Evolutionary conservation across 1,139 yeast genomes (phyloP), one percentile per base, ranked within the genome.

Genomic region (Pichia inconspicua): DNA sequence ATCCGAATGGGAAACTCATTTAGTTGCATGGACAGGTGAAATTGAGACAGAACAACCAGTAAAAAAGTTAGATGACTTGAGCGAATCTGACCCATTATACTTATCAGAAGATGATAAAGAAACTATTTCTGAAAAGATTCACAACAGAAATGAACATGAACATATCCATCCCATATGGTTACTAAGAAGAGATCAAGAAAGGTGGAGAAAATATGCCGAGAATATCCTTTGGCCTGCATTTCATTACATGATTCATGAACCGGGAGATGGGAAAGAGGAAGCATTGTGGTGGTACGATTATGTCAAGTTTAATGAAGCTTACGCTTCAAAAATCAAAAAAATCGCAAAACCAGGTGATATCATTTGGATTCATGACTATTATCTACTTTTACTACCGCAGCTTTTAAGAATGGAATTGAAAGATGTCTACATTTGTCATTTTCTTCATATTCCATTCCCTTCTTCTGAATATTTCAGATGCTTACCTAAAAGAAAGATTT

Each of bases 1-100:
- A 42, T 76, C 89, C 0, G 77, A 80, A 25, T 92, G 97, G 94
- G 94, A 88, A 55, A 82, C 90, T 43, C 86, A 88, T 55, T 69
- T 88, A 51, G 82, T 94, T 48, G 97, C 90, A 1, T 94, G 99
- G 99, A 85, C 97, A 0, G 98, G 98, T 28, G 97, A 89, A 65
- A 62, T 57, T 41, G 57, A 58, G 7, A 44, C 42, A 10, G 34
- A 25, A 25, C 34, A 28, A 14, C 46, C 45, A 11, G 42, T 48
- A 11, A 39, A 41, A 7, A 25, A 25, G 2, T 35, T 43, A 38
- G 47, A 41, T 11, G 40, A 49, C n/a, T 28, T 27, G 25, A 58
- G 56, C 46, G 66, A 64, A 43, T 79, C 75, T 45, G 87, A 80
- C 55, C 84, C 90, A 1, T 69, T 81, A 51, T 80, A 82, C 59